Base-by-base conservation (phyloP, 768 basidiomycete genomes). In the Rhodocollybia butyracea region DNA sequence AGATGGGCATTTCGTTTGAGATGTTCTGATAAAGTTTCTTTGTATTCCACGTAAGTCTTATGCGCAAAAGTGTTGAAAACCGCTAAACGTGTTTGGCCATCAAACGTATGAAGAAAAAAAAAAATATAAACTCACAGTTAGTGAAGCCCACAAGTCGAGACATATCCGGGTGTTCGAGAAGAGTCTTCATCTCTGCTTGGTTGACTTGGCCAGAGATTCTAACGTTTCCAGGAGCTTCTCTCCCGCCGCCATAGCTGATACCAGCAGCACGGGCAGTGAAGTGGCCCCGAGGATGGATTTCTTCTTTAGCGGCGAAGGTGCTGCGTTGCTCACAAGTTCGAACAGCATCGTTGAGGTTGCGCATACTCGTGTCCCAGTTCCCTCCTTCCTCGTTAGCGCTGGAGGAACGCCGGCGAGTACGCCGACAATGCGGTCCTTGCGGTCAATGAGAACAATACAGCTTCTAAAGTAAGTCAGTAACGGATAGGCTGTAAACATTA, bases 51-150 rank as follows among this genome's bases (percentile, higher is more conserved):
- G 24, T 27, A 46, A 8, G 19, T 46, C 26, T 26, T 46, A 15
- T 26, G 24, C 8, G 8, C 24, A 46, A 46, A 46, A 12, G 10
- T 19, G 24, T 46, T 31, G 29, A 21, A 66, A 50, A 15, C 61
- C 26, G 17, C 64, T 39, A 5, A 46, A 34, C 17, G 19, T 41
- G 40, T n/a, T 15, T 15, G 40, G 40, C 15, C 40, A 41, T 13
- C 40, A 11, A 41, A 7, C 40, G 13, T 66, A 64, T 40, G 55
- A n/a, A n/a, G n/a, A n/a, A n/a, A n/a, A n/a, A n/a, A 59, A 13
- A 68, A 38, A 1, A 64, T 46, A 12, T 66, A 45, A 31, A 46
- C 45, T 26, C 48, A 39, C 31, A 34, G 32, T 26, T 51, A 6
- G 29, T 17, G 34, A 51, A 51, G 17, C 48, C 30, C 12, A 21